These are phyloP conservation scores for Colletotrichum endophyticum DNA, from an alignment of 2,329 filamentous ascomycete genomes.

Conservation along the genomic window DNA sequence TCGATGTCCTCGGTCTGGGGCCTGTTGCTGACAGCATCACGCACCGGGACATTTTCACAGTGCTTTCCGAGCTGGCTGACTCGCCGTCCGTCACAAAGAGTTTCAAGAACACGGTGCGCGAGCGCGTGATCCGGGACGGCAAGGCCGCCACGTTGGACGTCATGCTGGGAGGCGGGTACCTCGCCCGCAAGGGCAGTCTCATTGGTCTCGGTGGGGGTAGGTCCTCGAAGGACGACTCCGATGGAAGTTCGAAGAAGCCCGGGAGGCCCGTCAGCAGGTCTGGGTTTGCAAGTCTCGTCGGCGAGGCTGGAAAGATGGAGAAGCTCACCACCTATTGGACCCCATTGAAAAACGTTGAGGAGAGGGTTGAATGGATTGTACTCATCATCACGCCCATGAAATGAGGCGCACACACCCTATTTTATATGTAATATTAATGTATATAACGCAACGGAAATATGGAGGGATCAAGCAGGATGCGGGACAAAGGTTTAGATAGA, in stretches of 20 bases:
- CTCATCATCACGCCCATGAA: slow-evolving; percentile 17
- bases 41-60: slow-evolving; percentile 58
- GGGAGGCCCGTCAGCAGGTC: slow-evolving; percentile 7
- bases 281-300: slow-evolving; percentile 15
- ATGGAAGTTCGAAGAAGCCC: neutral
- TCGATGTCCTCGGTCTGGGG: slow-evolving; percentile 48
- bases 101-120: slow-evolving; percentile 49
- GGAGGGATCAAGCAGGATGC: neutral
- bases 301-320: slow-evolving; percentile 9
- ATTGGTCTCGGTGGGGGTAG: slow-evolving; percentile 14
- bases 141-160: slow-evolving; percentile 37
- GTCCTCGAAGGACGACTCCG: slow-evolving; percentile 6
- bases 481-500: neutral
- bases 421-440: neutral
- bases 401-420: neutral
- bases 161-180: slow-evolving; percentile 9
- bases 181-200: slow-evolving; percentile 18
- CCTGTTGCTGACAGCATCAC: slow-evolving; percentile 35
- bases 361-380: slow-evolving; percentile 19
- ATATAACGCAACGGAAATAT: neutral
- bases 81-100: slow-evolving; percentile 46
- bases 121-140: slow-evolving; percentile 39
- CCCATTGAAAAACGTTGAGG: slow-evolving; percentile 19
- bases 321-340: slow-evolving; percentile 21
- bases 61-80: slow-evolving; percentile 54